Evolutionary conservation across 495 filamentous ascomycete genomes (phyloP).

Genomic region (Penicillium desertorum): DNA sequence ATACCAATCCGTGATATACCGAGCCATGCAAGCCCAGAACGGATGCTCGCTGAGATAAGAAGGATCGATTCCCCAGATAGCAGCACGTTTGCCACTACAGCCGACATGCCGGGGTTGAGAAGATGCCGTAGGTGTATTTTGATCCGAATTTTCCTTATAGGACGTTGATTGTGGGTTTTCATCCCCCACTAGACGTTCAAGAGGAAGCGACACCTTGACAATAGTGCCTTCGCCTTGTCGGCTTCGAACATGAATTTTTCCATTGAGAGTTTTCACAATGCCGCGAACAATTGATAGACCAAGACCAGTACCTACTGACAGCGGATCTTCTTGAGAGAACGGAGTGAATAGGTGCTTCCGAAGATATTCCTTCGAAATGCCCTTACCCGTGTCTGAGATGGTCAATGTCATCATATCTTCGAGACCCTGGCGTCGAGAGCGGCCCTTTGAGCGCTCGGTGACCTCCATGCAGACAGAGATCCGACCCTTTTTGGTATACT

Average conservation of each 20-base stretch:
- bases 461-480: conserved; percentile 57
- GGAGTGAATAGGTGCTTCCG: conserved; percentile 41
- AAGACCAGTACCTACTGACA: conserved; percentile 47
- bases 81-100: conserved; percentile 14
- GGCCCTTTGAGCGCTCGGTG: conserved; percentile 29
- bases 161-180: conserved; percentile 1
- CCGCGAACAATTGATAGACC: conserved; percentile 53
- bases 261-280: conserved; percentile 48
- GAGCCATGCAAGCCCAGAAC: conserved; percentile 18
- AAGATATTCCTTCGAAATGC: conserved; percentile 47
- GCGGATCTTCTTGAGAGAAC: conserved; percentile 46
- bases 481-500: conserved; percentile 62
- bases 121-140: conserved; percentile 14
- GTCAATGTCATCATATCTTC: conserved; percentile 40
- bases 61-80: conserved; percentile 23
- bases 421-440: conserved; percentile 17
- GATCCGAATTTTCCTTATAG: neutral
- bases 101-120: conserved; percentile 19
- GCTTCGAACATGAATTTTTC: conserved; percentile 50
- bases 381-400: conserved; percentile 46
- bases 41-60: neutral
- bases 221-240: conserved; percentile 46
- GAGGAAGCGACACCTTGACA: conserved; percentile 46
- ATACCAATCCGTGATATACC: conserved; percentile 42
- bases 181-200: conserved; percentile 29